Percentiles rank a stretch among this genome's conserved stretches.
Evolutionary conservation across 2,329 filamentous ascomycete genomes (phyloP).

Genomic region (Thyridium curvatum): DNA sequence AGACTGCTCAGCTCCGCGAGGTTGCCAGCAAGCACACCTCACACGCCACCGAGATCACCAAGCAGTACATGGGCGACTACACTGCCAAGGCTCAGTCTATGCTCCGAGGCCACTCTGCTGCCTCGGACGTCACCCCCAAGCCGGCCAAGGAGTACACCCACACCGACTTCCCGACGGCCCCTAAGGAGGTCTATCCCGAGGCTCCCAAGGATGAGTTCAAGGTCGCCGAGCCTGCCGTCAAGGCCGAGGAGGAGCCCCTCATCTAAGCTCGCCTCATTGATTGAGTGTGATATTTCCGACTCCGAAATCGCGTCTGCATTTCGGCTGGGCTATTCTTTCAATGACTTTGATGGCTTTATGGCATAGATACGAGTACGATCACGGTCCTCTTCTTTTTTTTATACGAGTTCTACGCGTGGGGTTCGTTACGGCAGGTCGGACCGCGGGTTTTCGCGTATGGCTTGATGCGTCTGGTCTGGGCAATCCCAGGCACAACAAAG

Average conservation of each 20-base stretch:
- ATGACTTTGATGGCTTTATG: too few species aligned
- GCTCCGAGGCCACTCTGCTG: conserved; percentile 43
- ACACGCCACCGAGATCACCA: conserved; percentile 56
- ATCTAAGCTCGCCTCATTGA: conserved; percentile 1
- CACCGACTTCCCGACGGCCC: conserved; percentile 41
- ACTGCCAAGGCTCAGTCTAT: conserved; percentile 61
- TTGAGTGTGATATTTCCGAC: too few species aligned
- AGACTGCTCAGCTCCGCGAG: conserved; percentile 56
- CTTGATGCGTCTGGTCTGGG: too few species aligned
- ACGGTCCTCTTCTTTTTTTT: too few species aligned
- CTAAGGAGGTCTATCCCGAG: conserved; percentile 40
- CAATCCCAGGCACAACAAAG: too few species aligned
- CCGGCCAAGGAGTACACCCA: conserved; percentile 26
- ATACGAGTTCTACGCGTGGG: too few species aligned
- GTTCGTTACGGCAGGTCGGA: too few species aligned
- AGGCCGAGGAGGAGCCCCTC: conserved; percentile 17
- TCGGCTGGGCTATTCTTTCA: too few species aligned
- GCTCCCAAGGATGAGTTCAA: conserved; percentile 31
- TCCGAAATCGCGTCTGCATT: too few species aligned
- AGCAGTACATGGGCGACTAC: conserved; percentile 64
- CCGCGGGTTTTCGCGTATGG: too few species aligned
- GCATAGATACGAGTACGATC: too few species aligned
- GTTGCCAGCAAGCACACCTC: conserved; percentile 59
- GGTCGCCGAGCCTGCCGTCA: conserved; percentile 13
- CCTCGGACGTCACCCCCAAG: conserved; percentile 33